Base-by-base conservation (phyloP, 345 rosid genomes). In the Diplotaxis tenuifolia region DNA sequence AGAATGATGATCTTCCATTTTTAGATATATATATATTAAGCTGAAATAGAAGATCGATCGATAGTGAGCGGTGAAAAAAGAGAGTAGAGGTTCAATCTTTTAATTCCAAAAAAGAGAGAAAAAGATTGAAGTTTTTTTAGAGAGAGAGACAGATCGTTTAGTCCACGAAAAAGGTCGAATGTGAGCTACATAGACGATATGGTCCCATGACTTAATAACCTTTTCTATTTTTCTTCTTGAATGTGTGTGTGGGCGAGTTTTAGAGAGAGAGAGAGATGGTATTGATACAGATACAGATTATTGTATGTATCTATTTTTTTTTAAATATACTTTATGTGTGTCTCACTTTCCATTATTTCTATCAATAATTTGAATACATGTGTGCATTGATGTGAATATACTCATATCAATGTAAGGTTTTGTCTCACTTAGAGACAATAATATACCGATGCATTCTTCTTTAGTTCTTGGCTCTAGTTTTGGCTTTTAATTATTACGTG, bases 121-220 rank as follows among this genome's bases (percentile, higher is more conserved):
- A 69, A 57, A 81, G 65, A 80, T 56, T 76, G 77, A 77, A 79
- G 67, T 32, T 74, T 49, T 14, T 15, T 36, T 36, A 83, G 88
- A 88, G 89, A 85, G 83, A 82, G 87, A 84, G 65, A 82, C 87
- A 96, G 96, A 87, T 88, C 88, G 87, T 90, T 93, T 93, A 96
- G 95, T 88, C 80, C 86, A 87, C 86, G 85, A 86, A 87, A 93
- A 90, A 73, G 88, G 84, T 88, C 72, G 82, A 90, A 90, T 87
- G 86, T 85, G 79, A 75, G 87, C 86, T 72, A 89, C 88, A 89
- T 85, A 71, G 62, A 80, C 72, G 54, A 73, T 70, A 76, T 81
- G 92, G 96, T 79, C 94, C 97, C 96, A 82, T 85, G 60, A 74
- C 83, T 77, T 61, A 65, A 67, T 75, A 53, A 66, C 73, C 53